Percentiles rank a stretch among this genome's conserved stretches.
Conservation (phyloP, 805 yeast species). For the Suhomyces sp. region DNA sequence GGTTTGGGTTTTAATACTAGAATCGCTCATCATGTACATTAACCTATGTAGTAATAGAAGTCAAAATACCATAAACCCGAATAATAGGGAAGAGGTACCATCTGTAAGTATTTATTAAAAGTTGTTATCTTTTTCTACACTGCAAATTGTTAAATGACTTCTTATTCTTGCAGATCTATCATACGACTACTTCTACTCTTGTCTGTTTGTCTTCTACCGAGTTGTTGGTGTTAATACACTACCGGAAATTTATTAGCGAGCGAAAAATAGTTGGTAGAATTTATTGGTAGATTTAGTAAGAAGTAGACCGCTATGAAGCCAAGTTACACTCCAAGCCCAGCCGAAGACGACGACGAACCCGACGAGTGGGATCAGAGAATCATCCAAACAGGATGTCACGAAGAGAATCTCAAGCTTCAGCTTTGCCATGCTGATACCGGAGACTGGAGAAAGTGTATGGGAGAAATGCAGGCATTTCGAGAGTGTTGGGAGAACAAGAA, state of each 20-base stretch:
- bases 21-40: background rate
- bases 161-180: no score
- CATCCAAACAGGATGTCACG: slow-evolving; percentile 42
- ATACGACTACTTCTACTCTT: no score
- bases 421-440: slow-evolving; percentile 47
- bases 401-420: slow-evolving; percentile 39
- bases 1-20: slow-evolving; percentile 39
- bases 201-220: no score
- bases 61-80: background rate
- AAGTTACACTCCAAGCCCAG: background rate
- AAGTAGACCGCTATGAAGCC: background rate
- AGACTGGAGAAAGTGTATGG: slow-evolving; percentile 39
- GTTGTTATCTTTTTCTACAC: no score
- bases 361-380: slow-evolving; percentile 50
- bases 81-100: no score
- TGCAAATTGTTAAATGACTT: no score
- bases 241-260: background rate
- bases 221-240: no score
- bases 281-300: no score
- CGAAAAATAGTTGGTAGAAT: no score
- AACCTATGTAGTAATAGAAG: background rate
- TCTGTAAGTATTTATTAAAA: background rate
- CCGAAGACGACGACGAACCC: slow-evolving; percentile 34
- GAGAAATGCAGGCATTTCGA: slow-evolving; percentile 54
- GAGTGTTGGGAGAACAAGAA: slow-evolving; percentile 61